Conservation (phyloP, 2,329 filamentous ascomycete species). For the Ophiostoma himal-ulmi region DNA sequence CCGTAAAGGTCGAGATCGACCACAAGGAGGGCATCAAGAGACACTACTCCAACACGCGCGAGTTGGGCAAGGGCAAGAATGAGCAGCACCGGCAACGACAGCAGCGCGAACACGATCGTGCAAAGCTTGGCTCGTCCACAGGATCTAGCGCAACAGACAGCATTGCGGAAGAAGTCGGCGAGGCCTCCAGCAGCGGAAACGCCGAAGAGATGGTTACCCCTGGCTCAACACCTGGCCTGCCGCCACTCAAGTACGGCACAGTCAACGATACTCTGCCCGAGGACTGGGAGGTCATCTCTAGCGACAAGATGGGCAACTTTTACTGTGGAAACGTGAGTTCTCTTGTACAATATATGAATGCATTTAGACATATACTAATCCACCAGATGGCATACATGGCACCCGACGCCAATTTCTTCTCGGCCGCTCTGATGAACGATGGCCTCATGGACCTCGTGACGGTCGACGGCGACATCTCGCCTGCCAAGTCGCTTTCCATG, state of each 20-base stretch:
- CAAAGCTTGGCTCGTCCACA: conserved; percentile 18
- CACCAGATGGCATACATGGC: conserved; percentile 82
- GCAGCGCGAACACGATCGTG: conserved; percentile 9
- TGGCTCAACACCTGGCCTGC: conserved; percentile 51
- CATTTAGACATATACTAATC: background rate
- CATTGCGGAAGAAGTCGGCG: conserved; percentile 5
- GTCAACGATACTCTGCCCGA: conserved; percentile 68
- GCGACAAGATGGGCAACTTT: conserved; percentile 81
- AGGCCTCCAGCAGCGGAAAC: conserved; percentile 9
- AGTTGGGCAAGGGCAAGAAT: background rate
- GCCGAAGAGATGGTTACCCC: conserved; percentile 20
- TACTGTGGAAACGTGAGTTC: conserved; percentile 76
- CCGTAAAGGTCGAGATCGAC: conserved; percentile 73
- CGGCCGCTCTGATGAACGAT: conserved; percentile 73
- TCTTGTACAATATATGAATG: background rate
- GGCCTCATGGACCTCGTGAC: conserved; percentile 80
- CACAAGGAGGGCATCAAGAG: conserved; percentile 68
- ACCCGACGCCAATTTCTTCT: conserved; percentile 79
- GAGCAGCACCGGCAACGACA: background rate
- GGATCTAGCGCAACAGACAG: conserved; percentile 9
- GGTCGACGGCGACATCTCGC: conserved; percentile 68
- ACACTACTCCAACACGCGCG: conserved; percentile 48
- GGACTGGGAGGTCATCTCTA: conserved; percentile 67
- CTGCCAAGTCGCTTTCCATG: conserved; percentile 60
- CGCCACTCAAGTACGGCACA: conserved; percentile 71